Evolutionary conservation across 805 yeast genomes (phyloP).

Genomic region (Sungouiella blattae): DNA sequence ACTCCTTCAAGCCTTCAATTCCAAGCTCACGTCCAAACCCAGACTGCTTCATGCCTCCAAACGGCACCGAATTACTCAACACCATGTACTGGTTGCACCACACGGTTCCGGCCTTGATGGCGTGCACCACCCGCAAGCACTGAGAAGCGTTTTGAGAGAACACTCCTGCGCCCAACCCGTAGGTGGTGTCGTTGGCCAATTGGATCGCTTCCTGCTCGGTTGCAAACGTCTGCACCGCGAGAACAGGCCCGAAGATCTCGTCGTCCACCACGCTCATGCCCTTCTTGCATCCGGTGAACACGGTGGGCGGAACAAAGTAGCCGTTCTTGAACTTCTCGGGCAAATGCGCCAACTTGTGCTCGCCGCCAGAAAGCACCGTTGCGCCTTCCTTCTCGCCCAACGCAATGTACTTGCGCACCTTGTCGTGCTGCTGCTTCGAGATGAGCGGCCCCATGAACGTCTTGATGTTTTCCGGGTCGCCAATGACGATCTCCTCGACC

Average conservation of each 20-base stretch:
- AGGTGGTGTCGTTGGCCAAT: background rate
- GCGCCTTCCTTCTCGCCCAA: background rate
- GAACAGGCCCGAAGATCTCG: background rate
- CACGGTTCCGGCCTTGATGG: background rate
- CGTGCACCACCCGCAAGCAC: background rate
- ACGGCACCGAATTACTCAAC: background rate
- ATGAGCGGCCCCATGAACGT: background rate
- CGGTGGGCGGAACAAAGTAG: background rate
- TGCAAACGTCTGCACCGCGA: background rate
- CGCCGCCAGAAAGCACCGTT: background rate
- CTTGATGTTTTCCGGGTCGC: background rate
- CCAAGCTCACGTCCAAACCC: background rate
- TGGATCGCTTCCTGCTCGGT: background rate
- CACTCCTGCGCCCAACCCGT: background rate
- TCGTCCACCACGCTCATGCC: background rate
- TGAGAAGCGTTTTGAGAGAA: background rate
- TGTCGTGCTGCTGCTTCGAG: background rate
- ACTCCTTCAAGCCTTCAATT: background rate
- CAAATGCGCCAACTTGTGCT: background rate
- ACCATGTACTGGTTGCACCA: background rate
- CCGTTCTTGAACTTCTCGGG: background rate
- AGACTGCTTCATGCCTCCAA: background rate
- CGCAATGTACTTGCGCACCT: background rate
- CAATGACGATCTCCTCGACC: background rate
- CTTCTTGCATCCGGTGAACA: background rate